These are phyloP conservation scores for Epicoccum sorghinum DNA, from an alignment of 2,329 filamentous ascomycete genomes.

Conservation along the genomic window DNA sequence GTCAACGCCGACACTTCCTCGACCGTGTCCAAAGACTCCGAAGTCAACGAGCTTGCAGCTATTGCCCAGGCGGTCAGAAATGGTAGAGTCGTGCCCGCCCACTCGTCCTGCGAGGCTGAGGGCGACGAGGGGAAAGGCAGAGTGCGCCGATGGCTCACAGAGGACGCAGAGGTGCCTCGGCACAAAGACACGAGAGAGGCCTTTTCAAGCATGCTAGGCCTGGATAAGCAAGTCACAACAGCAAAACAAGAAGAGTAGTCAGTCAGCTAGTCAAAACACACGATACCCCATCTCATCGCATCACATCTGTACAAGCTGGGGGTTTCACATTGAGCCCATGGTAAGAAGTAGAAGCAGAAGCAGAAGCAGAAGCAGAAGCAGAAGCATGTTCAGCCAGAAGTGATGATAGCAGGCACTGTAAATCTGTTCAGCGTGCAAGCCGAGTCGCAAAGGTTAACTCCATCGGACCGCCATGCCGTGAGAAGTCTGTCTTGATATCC, in stretches of 20 bases:
- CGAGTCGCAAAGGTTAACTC: conserved; percentile 36
- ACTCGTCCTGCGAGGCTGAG: background rate
- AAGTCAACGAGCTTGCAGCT: conserved; percentile 7
- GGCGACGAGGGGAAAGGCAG: background rate
- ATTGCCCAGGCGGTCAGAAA: conserved; percentile 24
- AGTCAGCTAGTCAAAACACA: background rate
- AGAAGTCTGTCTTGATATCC: conserved; percentile 32
- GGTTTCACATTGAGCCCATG: background rate
- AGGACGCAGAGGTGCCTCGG: background rate
- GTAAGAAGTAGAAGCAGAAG: too few relatives aligned
- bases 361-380: conserved; percentile 18
- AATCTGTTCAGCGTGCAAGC: conserved; percentile 40
- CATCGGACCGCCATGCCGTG: conserved; percentile 38
- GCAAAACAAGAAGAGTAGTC: background rate
- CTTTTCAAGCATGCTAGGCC: background rate
- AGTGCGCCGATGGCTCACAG: conserved; percentile 2
- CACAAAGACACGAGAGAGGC: background rate
- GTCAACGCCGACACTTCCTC: too few relatives aligned
- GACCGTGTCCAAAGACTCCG: too few relatives aligned
- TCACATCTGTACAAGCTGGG: background rate
- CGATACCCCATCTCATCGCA: background rate
- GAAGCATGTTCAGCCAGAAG: conserved; percentile 34
- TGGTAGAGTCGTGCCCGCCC: background rate
- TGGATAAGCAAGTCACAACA: background rate
- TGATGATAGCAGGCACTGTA: conserved; percentile 42